Percentiles rank a stretch among this genome's conserved stretches.
These are phyloP conservation scores for Pseudognaphalium luteoalbum DNA, from an alignment of 129 eudicot species.

Conservation along the genomic window DNA sequence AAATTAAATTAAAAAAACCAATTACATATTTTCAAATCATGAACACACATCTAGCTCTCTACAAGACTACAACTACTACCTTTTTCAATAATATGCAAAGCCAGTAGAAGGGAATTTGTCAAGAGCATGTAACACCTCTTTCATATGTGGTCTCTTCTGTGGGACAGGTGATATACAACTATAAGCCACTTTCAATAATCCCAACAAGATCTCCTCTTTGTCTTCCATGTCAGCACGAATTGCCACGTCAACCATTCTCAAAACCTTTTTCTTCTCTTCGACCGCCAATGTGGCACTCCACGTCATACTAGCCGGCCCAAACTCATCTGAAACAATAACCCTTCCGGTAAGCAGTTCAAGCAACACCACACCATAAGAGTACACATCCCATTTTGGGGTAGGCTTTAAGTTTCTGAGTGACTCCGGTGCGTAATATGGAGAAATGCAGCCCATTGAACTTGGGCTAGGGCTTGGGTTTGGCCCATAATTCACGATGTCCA, in stretches of 20 bases:
- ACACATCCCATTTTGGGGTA: slow-evolving; percentile 84
- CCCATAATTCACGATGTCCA: slow-evolving; percentile 44
- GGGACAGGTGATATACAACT: slow-evolving; percentile 75
- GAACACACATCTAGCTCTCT: slow-evolving; percentile 32
- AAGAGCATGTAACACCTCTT: slow-evolving; percentile 73
- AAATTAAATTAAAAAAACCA: slow-evolving; percentile 15
- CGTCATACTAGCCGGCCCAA: slow-evolving; percentile 51
- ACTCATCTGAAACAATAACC: slow-evolving; percentile 69
- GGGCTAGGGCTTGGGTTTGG: slow-evolving; percentile 83
- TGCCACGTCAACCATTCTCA: slow-evolving; percentile 83
- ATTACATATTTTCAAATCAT: slow-evolving; percentile 33
- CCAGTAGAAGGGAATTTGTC: slow-evolving; percentile 71
- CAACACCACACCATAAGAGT: slow-evolving; percentile 83
- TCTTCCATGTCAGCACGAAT: slow-evolving; percentile 92
- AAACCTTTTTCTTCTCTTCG: slow-evolving; percentile 63
- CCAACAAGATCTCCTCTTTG: slow-evolving; percentile 73
- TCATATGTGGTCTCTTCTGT: slow-evolving; percentile 94
- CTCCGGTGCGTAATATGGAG: slow-evolving; percentile 93
- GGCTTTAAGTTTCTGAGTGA: slow-evolving; percentile 82
- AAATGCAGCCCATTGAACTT: slow-evolving; percentile 56
- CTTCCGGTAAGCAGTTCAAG: slow-evolving; percentile 85
- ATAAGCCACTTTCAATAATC: slow-evolving; percentile 65
- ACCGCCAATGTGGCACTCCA: slow-evolving; percentile 46
- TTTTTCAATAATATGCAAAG: slow-evolving; percentile 37
- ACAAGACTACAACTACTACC: slow-evolving; percentile 15